Evolutionary conservation across 805 yeast genomes (phyloP).

Genomic region (Brettanomyces anomalus): DNA sequence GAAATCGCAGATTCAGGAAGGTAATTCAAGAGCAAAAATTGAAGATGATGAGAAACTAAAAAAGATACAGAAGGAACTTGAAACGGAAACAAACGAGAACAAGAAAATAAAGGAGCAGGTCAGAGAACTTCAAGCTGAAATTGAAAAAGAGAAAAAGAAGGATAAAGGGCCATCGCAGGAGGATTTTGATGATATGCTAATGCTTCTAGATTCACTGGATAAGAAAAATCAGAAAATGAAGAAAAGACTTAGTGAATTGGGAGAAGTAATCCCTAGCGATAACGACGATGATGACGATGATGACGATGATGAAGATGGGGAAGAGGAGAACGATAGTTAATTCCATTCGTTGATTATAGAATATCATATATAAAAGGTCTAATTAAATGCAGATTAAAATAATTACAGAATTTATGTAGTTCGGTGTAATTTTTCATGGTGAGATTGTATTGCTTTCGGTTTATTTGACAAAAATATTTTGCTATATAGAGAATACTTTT

Average conservation of each 20-base stretch:
- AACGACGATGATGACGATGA: conserved; percentile 48
- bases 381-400: too few relatives aligned
- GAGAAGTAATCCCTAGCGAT: conserved; percentile 42
- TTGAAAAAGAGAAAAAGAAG: not conserved
- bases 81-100: not conserved
- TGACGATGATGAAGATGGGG: conserved; percentile 38
- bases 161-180: conserved; percentile 36
- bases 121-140: not conserved
- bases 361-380: too few relatives aligned
- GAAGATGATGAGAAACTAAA: too few relatives aligned
- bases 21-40: too few relatives aligned
- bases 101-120: not conserved
- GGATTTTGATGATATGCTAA: conserved; percentile 68
- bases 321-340: not conserved
- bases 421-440: too few relatives aligned
- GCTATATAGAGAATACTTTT: too few relatives aligned
- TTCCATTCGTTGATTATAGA: not conserved
- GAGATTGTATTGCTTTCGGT: too few relatives aligned
- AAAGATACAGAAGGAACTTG: too few relatives aligned
- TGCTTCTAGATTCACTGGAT: conserved; percentile 70
- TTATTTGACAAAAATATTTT: too few relatives aligned
- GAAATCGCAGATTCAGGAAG: too few relatives aligned
- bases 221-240: conserved; percentile 56
- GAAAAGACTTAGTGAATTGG: conserved; percentile 37
- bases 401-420: too few relatives aligned